phyloP scores from a whole-genome alignment of 768 basidiomycete species.

The Russula earlei region DNA sequence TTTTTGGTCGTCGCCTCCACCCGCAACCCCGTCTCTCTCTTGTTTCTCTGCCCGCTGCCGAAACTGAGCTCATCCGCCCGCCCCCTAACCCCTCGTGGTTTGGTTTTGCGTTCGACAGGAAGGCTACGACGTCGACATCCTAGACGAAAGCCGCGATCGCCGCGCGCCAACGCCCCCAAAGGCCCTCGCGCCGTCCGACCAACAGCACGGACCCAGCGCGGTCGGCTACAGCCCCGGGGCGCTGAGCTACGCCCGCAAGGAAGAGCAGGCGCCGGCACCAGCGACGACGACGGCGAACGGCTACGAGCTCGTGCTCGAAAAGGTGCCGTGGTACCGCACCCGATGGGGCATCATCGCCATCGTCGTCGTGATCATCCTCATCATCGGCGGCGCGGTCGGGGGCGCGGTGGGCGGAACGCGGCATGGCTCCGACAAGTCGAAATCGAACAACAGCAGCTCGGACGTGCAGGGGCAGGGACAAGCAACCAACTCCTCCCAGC shows the following conservation, averaged over 20 bases:
- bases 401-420: conserved; percentile 48
- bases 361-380: conserved; percentile 30
- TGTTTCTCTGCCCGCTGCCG: too few relatives aligned
- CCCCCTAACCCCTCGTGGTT: neutral
- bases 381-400: conserved; percentile 45
- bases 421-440: neutral
- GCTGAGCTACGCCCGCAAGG: conserved; percentile 16
- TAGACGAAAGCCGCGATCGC: conserved; percentile 23
- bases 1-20: too few relatives aligned
- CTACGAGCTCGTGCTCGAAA: neutral
- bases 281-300: conserved; percentile 16
- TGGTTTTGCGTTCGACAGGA: conserved; percentile 29
- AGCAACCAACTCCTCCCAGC: too few relatives aligned
- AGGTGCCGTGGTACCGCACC: conserved; percentile 40
- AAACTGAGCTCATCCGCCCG: too few relatives aligned
- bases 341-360: conserved; percentile 36
- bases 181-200: conserved; percentile 16
- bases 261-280: too few relatives aligned
- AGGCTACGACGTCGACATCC: conserved; percentile 45
- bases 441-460: too few relatives aligned
- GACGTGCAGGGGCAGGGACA: too few relatives aligned
- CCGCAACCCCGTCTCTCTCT: too few relatives aligned
- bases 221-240: conserved; percentile 6
- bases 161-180: conserved; percentile 17
- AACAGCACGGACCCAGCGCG: conserved; percentile 10